Conservation (phyloP, 176 grass and related monocot species). For the Pontederia paniculata region DNA sequence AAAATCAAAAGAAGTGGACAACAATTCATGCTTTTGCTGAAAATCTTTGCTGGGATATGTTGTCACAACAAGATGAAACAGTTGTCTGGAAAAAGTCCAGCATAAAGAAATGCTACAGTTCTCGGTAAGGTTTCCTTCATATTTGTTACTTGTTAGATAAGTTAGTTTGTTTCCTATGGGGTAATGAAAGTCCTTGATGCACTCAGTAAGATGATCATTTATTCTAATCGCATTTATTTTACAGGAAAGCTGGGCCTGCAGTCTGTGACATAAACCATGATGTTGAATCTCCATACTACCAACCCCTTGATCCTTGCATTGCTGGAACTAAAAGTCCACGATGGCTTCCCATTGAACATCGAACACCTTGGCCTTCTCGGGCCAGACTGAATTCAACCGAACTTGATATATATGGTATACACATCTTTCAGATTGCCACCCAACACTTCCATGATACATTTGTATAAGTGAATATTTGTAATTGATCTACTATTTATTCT, state of each 20-base stretch:
- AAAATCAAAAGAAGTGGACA: slow-evolving; percentile 91
- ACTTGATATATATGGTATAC: slow-evolving; percentile 76
- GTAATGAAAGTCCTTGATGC: neutral
- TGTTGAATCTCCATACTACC: slow-evolving; percentile 80
- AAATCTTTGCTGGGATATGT: slow-evolving; percentile 88
- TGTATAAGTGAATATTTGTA: too few relatives aligned
- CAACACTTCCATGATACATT: neutral
- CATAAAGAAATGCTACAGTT: slow-evolving; percentile 63
- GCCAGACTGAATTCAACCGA: slow-evolving; percentile 67
- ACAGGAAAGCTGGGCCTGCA: slow-evolving; percentile 67
- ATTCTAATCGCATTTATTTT: slow-evolving; percentile 7
- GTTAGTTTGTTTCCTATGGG: neutral
- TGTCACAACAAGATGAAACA: slow-evolving; percentile 98
- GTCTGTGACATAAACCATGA: slow-evolving; percentile 63
- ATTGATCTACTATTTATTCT: neutral
- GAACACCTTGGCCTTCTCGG: slow-evolving; percentile 66
- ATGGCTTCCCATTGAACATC: slow-evolving; percentile 82
- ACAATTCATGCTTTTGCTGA: slow-evolving; percentile 47
- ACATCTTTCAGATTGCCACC: too few relatives aligned
- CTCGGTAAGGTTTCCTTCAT: slow-evolving; percentile 33
- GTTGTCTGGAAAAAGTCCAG: slow-evolving; percentile 94
- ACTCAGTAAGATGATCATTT: neutral
- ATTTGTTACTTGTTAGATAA: neutral
- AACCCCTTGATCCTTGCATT: slow-evolving; percentile 75
- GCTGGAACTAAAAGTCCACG: slow-evolving; percentile 76